Evolutionary conservation across 768 basidiomycete genomes (phyloP), one percentile per base, ranked within the genome.

Genomic region (Pleurotus tuber-regium): DNA sequence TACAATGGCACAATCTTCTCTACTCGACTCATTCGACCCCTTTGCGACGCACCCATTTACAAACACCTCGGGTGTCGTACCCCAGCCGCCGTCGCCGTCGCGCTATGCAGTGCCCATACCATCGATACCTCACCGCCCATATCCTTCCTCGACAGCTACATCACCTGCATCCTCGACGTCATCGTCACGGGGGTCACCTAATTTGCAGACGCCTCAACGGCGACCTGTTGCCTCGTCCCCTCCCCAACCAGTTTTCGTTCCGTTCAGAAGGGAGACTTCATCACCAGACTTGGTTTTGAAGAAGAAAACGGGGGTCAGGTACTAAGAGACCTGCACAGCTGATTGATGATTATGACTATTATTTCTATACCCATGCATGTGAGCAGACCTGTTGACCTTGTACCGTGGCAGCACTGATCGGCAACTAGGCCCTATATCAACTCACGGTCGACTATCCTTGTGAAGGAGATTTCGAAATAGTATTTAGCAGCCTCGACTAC

Each of bases 41-140:
- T 77, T 78, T 59, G 78, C 76, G 18, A 73, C 71, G 16, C 80
- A 84, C 62, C 79, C 81, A 8, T 85, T 84, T 71, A 83, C 79
- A 29, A 75, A 75, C 50, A 66, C 59, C 53, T 73, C 67, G 38
- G 74, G 73, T 24, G 53, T 75, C 40, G 47, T 62, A 7, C 72
- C 73, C 14, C 65, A 63, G 49, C 73, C 79, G 46, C 72, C 77
- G 8, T 60, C 62, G 24, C 79, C 79, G 18, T 79, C 80, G 1
- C 63, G 69, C 46, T 80, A 80, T 63, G 70, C 78, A 12, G 67
- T 69, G 36, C 70, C 67, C 18, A 67, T 73, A 25, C 69, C 73
- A 24, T 65, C 71, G n/a, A 4, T 43, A 70, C n/a, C 63, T 64
- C 42, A 53, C 54, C 41, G 60, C 59, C 44, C 41, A 24, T 53